phyloP scores from a whole-genome alignment of 176 grass and related monocot species.

The Hordeum vulgare region MorexV3_pseudomolecules_assembly NC_058522.1:401844301-401844800 shows the following conservation, averaged over 20 bases:
- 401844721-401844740: not conserved
- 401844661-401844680: conserved; percentile 55
- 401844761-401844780: not conserved
- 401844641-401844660: conserved; percentile 80
- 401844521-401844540: conserved; percentile 69
- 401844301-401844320: not conserved
- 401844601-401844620: not conserved
- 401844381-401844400: not conserved
- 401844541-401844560: not conserved
- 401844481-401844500: conserved; percentile 21
- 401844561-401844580: not conserved
- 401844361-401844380: conserved; percentile 70
- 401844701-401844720: conserved; percentile 40
- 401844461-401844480: conserved; percentile 53
- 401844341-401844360: conserved; percentile 36
- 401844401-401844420: conserved; percentile 44
- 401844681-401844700: conserved; percentile 74
- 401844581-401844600: not conserved
- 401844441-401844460: conserved; percentile 42
- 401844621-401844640: conserved; percentile 74
- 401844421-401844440: conserved; percentile 39
- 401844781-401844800: conserved; percentile 55
- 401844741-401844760: conserved; percentile 16
- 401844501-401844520: conserved; percentile 51
- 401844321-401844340: not conserved